Conservation (phyloP, 495 filamentous ascomycete genomes). For the Aspergillus ostianus region DNA sequence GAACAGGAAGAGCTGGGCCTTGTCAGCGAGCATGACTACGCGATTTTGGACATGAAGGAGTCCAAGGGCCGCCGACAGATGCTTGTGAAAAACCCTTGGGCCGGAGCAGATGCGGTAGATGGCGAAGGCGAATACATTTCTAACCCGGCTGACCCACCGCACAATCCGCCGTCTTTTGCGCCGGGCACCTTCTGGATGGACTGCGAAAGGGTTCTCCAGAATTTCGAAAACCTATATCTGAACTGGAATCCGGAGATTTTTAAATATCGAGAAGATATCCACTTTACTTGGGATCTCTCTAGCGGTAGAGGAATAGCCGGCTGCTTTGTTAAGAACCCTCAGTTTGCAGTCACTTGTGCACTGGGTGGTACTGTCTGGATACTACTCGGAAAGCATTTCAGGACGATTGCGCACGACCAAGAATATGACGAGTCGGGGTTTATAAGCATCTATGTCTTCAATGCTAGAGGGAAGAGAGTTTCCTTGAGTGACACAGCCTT, state of each 20-base stretch:
- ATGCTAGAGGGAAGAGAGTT: conserved; percentile 68
- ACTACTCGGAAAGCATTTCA: conserved; percentile 81
- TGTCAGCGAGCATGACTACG: conserved; percentile 90
- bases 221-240: conserved; percentile 92
- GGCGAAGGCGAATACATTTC: conserved; percentile 11
- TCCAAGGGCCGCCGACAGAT: conserved; percentile 60
- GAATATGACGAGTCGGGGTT: conserved; percentile 59
- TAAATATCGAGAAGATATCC: conserved; percentile 73
- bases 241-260: conserved; percentile 97
- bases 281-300: conserved; percentile 83
- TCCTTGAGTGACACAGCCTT: conserved; percentile 66
- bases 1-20: conserved; percentile 82
- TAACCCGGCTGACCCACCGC: conserved; percentile 11
- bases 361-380: conserved; percentile 71
- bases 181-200: conserved; percentile 92
- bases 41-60: conserved; percentile 76
- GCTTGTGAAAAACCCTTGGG: conserved; percentile 96
- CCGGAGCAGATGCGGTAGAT: conserved; percentile 54
- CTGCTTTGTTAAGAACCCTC: conserved; percentile 77
- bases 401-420: conserved; percentile 34
- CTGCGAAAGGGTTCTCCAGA: conserved; percentile 76
- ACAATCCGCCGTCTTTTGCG: conserved; percentile 25
- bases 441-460: conserved; percentile 82
- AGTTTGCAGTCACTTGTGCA: conserved; percentile 66
- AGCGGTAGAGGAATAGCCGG: conserved; percentile 51